Base-by-base conservation (phyloP, 306 rosid species). In the Corylus americana region DNA sequence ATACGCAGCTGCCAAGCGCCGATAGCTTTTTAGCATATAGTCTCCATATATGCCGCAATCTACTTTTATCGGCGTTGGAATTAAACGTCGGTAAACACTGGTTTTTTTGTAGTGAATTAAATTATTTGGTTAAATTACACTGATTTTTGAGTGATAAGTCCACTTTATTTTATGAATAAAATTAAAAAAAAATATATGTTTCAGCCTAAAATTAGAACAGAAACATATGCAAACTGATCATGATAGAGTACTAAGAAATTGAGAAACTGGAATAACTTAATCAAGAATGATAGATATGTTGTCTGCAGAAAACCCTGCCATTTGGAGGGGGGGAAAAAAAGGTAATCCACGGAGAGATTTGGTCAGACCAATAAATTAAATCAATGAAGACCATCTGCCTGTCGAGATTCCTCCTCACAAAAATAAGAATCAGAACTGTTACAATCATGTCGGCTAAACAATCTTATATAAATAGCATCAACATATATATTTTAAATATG, bases 361-460 rank as follows among this genome's bases (percentile, higher is more conserved):
- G 84, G 81, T 82, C 4, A 70, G 86, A 77, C 88, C 83, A 81
- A 20, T 51, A 85, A 22, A 22, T 82, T 80, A 77, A 71, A 82
- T 80, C 63, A 57, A 75, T 82, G 83, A 89, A 86, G 57, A 73
- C 79, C 71, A 84, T 78, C 44, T 75, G 81, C 82, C 66, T 20
- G 67, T 44, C 58, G 35, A 85, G 83, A 90, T 89, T 92, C 91
- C 78, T 55, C 61, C 79, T 80, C 82, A 72, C 51, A 70, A 29
- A 71, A 84, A 78, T 63, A 74, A 89, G 81, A 87, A 84, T 82
- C 78, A 75, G 66, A 77, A 79, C 79, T 85, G 81, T 86, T 77
- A 82, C 80, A 75, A 87, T 85, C 86, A 76, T 80, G 90, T 89
- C 83, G 72, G 66, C 77, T 86, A 81, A 85, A 89, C 86, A 76